Percentiles rank a stretch among this genome's conserved stretches.
Conservation (phyloP, 176 grass and related monocot species). For the Tillandsia fasciculata region DNA sequence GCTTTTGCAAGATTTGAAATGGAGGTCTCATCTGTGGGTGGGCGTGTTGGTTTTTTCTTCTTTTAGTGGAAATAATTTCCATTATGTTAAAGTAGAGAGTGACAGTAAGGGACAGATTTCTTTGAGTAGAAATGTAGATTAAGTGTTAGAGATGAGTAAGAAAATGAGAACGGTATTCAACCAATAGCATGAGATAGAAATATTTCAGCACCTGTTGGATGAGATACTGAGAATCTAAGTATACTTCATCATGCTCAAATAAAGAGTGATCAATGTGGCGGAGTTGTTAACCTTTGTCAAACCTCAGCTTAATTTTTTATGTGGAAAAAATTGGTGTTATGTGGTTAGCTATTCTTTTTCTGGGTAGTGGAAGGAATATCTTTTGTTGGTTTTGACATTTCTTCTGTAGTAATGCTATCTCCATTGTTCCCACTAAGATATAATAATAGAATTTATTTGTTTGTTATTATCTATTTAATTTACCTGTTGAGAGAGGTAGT, state of each 20-base stretch:
- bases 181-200: not conserved
- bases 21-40: not conserved
- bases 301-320: not conserved
- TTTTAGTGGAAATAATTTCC: not conserved
- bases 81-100: not conserved
- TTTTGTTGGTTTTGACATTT: too few relatives aligned
- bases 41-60: not conserved
- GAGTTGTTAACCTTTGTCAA: conserved; percentile 17
- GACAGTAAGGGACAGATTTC: not conserved
- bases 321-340: conserved; percentile 1
- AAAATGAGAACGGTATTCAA: not conserved
- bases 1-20: not conserved
- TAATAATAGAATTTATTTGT: too few relatives aligned
- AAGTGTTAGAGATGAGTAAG: not conserved
- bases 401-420: too few relatives aligned
- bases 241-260: not conserved
- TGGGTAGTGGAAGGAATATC: not conserved
- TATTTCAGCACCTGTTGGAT: not conserved
- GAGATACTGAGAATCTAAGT: not conserved
- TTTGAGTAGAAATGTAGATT: not conserved
- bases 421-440: too few relatives aligned
- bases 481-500: too few relatives aligned
- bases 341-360: conserved; percentile 3
- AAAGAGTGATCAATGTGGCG: not conserved
- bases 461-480: too few relatives aligned